Evolutionary conservation across 1,139 yeast genomes (phyloP), one percentile per base, ranked within the genome.

Genomic region (Magnusiomyces suaveolens): DNA sequence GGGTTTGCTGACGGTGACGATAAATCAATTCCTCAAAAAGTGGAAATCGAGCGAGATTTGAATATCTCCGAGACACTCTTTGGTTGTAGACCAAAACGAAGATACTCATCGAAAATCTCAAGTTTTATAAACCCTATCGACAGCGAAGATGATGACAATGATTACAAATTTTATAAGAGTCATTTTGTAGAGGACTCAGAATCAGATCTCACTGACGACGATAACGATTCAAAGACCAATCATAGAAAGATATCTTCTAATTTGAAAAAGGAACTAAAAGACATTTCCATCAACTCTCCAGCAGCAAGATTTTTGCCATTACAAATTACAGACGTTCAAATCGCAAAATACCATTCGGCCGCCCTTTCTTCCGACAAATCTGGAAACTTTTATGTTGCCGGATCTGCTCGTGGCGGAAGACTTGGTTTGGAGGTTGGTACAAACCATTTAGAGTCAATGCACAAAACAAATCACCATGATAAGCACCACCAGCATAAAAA

Each of bases 1-100:
- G 90, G 94, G 0, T 74, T 84, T 29, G 84, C 88, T 2, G 88
- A 83, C 59, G 72, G 84, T 0, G 83, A 80, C 48, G 83, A 84
- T 62, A 69, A 86, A 38, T 60, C 69, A 1, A 60, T 61, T 39
- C 74, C 75, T 0, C 71, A 69, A 51, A 63, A 66, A 50, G 69
- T 70, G 48, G 60, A 63, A 52, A 59, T 70, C 32, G 56, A 53
- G 14, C 53, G 61, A 18, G 57, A 56, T 26, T 46, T 52, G 14
- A 33, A 18, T 4, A n/a, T 48, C 20, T 48, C 50, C n/a, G 20
- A n/a, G 12, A 21, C 23, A 6, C 16, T 48, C 2, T 36, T 48
- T 33, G 25, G 18, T 20, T 43, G 20, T 20, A 48, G 10, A 32
- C 4, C 29, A 33, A 21, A 12, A 6, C 41, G 16, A 12, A 33